A percentile compares a stretch with the other conserved stretches of the same genome.
Conservation (phyloP, 1,284 basidiomycete species). For the Grifola frondosa region DNA sequence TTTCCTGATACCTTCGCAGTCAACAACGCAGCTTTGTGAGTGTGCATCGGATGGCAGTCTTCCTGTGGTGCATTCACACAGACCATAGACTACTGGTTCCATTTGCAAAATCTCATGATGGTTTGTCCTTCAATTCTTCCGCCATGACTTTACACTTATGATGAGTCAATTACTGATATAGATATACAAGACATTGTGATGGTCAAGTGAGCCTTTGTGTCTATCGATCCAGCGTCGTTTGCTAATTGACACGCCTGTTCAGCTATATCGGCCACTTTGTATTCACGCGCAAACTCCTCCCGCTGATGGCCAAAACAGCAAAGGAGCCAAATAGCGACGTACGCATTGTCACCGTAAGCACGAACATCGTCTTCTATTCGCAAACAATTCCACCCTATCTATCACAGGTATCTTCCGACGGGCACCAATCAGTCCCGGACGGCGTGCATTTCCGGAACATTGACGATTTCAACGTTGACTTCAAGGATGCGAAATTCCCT, state of each 20-base stretch:
- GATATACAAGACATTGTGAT: slow-evolving; percentile 41
- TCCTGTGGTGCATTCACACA: not conserved
- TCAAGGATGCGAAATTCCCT: slow-evolving; percentile 25
- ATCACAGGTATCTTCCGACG: slow-evolving; percentile 18
- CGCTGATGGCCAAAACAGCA: slow-evolving; percentile 46
- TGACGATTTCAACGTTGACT: slow-evolving; percentile 42
- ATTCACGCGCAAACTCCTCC: slow-evolving; percentile 48
- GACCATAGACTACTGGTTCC: slow-evolving; percentile 28
- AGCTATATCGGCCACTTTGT: slow-evolving; percentile 49
- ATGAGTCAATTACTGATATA: slow-evolving; percentile 5
- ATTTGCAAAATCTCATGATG: slow-evolving; percentile 33
- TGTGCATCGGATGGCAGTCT: too few relatives aligned
- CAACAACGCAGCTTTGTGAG: slow-evolving; percentile 53
- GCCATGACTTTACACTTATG: not conserved
- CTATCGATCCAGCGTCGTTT: not conserved
- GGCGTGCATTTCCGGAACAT: slow-evolving; percentile 35
- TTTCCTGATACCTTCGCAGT: slow-evolving; percentile 31
- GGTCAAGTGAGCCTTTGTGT: slow-evolving; percentile 39
- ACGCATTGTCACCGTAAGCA: slow-evolving; percentile 47
- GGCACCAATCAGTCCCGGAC: slow-evolving; percentile 19
- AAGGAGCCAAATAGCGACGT: slow-evolving; percentile 45
- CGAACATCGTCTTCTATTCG: not conserved
- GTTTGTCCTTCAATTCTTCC: slow-evolving; percentile 20
- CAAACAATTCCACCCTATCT: slow-evolving; percentile 15
- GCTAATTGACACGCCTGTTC: not conserved